Evolutionary conservation across 2,329 filamentous ascomycete genomes (phyloP).

Genomic region (Sclerotinia borealis): DNA sequence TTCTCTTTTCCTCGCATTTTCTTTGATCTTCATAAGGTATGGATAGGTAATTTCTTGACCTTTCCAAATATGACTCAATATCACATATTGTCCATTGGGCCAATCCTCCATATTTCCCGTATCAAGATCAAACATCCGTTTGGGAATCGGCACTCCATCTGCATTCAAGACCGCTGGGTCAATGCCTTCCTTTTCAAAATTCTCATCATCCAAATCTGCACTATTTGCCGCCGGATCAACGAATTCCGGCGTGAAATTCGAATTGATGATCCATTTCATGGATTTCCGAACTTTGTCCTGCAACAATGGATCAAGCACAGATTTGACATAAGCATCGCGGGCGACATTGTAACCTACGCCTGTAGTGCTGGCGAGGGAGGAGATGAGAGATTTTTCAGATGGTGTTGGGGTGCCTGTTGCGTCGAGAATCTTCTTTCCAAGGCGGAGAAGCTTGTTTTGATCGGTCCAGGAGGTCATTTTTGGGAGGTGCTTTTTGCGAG

Average conservation of each 20-base stretch:
- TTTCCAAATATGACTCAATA: conserved; percentile 35
- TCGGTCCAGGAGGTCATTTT: conserved; percentile 11
- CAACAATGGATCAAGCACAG: conserved; percentile 13
- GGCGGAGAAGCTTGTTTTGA: conserved; percentile 13
- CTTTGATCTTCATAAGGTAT: conserved; percentile 24
- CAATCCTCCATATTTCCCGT: conserved; percentile 31
- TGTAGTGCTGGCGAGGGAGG: conserved; percentile 10
- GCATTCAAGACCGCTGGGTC: conserved; percentile 1
- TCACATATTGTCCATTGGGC: conserved; percentile 32
- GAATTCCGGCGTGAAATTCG: conserved; percentile 13
- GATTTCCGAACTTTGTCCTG: conserved; percentile 16
- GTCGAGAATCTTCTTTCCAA: conserved; percentile 13
- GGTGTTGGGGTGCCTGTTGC: conserved; percentile 10
- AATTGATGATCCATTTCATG: conserved; percentile 15
- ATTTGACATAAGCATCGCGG: conserved; percentile 15
- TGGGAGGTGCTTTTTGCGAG: neutral
- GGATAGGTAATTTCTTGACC: conserved; percentile 30
- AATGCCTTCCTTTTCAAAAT: conserved; percentile 8
- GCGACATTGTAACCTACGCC: conserved; percentile 15
- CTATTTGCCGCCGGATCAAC: neutral
- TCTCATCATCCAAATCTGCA: neutral
- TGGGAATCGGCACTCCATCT: conserved; percentile 21
- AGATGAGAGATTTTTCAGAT: conserved; percentile 16
- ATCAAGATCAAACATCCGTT: conserved; percentile 34
- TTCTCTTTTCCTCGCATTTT: conserved; percentile 13